Conservation (phyloP, 2,329 filamentous ascomycete genomes). For the Metarhizium humberi region DNA sequence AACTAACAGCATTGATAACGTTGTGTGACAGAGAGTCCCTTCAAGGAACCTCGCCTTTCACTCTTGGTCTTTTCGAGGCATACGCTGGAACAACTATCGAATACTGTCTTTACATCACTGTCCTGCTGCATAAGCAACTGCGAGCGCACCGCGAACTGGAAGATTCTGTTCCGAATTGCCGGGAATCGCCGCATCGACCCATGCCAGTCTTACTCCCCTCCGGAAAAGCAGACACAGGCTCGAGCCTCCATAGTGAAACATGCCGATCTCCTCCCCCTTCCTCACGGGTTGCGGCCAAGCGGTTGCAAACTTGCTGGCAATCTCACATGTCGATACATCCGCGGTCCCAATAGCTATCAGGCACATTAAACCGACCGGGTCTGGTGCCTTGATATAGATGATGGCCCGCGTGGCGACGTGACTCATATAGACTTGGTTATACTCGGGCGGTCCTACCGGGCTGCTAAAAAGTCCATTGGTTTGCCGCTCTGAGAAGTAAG, state of each 20-base stretch:
- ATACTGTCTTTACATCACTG: background rate
- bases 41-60: no score
- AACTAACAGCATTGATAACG: no score
- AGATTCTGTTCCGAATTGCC: background rate
- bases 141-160: slow-evolving; percentile 1
- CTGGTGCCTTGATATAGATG: slow-evolving; percentile 58
- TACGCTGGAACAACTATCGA: background rate
- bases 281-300: background rate
- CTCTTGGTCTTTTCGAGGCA: no score
- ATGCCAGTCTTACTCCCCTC: background rate
- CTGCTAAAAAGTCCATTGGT: slow-evolving; percentile 6
- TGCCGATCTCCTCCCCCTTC: background rate
- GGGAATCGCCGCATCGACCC: background rate
- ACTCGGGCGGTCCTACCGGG: slow-evolving; percentile 37
- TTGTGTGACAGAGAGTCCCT: no score
- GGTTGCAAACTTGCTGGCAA: slow-evolving; percentile 22
- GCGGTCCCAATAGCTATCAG: slow-evolving; percentile 64
- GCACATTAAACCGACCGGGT: slow-evolving; percentile 55
- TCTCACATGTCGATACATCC: slow-evolving; percentile 56
- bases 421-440: slow-evolving; percentile 34
- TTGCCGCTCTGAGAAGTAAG: slow-evolving; percentile 49
- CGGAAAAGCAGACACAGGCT: background rate
- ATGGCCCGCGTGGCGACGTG: slow-evolving; percentile 54
- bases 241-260: slow-evolving; percentile 1
- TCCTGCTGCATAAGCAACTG: background rate